phyloP scores from a whole-genome alignment of 2,329 filamentous ascomycete species.

The Fusarium domesticum region DNA sequence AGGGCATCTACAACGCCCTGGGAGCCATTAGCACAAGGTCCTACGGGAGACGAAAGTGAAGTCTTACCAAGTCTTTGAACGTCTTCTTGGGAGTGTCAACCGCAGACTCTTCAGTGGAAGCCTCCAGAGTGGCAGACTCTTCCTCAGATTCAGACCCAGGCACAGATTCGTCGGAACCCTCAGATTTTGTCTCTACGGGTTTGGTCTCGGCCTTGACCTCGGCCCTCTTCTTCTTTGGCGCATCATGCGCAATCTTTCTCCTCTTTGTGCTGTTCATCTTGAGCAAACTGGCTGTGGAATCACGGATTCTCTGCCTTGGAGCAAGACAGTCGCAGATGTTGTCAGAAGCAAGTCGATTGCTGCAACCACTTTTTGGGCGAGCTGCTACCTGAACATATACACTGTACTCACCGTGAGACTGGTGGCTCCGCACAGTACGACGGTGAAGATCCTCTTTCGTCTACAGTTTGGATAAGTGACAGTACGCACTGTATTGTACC shows the following conservation, averaged over 20 bases:
- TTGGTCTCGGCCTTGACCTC: conserved; percentile 8
- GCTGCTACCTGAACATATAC: no score
- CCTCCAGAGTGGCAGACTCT: conserved; percentile 36
- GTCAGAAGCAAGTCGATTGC: no score
- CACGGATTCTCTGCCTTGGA: no score
- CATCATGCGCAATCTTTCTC: conserved; percentile 38
- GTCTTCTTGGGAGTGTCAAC: conserved; percentile 55
- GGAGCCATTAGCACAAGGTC: conserved; percentile 10
- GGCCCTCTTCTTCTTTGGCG: conserved; percentile 22
- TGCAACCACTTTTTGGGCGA: no score
- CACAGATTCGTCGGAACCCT: conserved; percentile 16
- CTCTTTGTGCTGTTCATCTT: conserved; percentile 41
- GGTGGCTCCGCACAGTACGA: no score
- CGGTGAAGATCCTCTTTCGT: no score
- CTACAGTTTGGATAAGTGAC: no score
- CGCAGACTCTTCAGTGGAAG: conserved; percentile 32
- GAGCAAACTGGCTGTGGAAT: no score
- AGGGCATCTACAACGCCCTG: conserved; percentile 81
- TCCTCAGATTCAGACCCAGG: conserved; percentile 31
- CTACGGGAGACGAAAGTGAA: not conserved
- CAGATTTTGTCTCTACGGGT: conserved; percentile 12
- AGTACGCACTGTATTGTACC: no score
- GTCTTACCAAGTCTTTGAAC: conserved; percentile 60
- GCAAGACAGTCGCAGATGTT: no score
- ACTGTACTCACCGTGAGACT: no score